Conservation (phyloP, 805 yeast genomes). For the Cyberlindnera lachancei region DNA sequence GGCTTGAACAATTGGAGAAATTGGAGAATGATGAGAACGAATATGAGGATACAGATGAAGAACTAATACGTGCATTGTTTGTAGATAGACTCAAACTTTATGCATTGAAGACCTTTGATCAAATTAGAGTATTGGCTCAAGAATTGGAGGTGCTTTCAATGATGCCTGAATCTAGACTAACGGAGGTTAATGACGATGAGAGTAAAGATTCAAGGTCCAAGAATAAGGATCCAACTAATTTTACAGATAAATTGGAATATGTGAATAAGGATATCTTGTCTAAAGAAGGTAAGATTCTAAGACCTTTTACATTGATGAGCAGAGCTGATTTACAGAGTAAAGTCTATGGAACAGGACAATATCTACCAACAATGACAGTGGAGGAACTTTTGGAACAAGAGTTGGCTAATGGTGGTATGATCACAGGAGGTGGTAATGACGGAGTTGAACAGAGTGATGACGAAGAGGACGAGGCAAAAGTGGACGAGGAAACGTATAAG, state of each 20-base stretch:
- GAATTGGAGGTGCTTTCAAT: constrained; percentile 58
- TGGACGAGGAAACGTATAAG: constrained; percentile 63
- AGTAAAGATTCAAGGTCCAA: constrained; percentile 9
- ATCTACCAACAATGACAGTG: constrained; percentile 86
- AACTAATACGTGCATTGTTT: constrained; percentile 46
- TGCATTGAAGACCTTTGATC: constrained; percentile 45
- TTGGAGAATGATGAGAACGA: constrained; percentile 27
- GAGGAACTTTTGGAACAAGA: constrained; percentile 90
- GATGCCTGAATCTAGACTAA: constrained; percentile 29
- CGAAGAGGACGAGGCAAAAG: constrained; percentile 52
- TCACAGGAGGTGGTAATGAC: constrained; percentile 36
- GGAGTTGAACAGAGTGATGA: constrained; percentile 43
- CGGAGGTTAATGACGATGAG: constrained; percentile 13
- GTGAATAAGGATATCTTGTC: constrained; percentile 48
- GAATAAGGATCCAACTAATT: constrained; percentile 34
- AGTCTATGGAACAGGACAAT: constrained; percentile 89
- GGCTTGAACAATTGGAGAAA: constrained; percentile 34
- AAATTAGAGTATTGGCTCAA: constrained; percentile 51
- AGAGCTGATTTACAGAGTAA: constrained; percentile 50
- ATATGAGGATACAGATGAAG: constrained; percentile 49
- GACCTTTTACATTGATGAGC: constrained; percentile 75
- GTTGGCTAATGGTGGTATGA: constrained; percentile 75
- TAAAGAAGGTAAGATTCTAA: constrained; percentile 67
- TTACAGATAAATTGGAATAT: constrained; percentile 57
- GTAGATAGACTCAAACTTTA: constrained; percentile 46